Base-by-base conservation (phyloP, 257 asterid species). In the Rubia yunnanensis region DNA sequence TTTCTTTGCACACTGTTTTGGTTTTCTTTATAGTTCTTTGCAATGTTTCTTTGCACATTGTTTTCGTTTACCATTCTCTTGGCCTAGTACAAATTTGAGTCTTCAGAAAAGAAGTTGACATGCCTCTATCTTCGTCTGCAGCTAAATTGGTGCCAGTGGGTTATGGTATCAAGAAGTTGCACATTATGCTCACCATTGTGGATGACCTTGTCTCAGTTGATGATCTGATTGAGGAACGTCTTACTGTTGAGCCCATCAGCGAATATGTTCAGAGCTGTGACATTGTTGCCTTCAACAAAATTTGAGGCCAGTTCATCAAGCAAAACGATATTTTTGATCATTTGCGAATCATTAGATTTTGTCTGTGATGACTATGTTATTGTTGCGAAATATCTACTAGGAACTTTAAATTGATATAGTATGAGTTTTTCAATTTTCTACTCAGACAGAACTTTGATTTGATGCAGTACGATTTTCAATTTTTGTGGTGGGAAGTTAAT, bases 201-300 rank as follows among this genome's bases (percentile, higher is more conserved):
- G 98, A 91, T 62, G 98, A 91, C 31, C 86, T 91, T 32, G 98
- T 91, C 73, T 88, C 94, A 0, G 96, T 91, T 17, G 98, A 88
- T 64, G 68, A 36, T 48, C 74, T 81, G 69, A 79, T 82, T 9
- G 87, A 79, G 71, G 86, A 81, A 23, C 63, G 14, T 1, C 87
- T 82, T 52, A 79, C 84, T 0, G 84, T 31, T 10, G 87, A 79
- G 72, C 87, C 87, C 0, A 55, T 70, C 73, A 79, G 53, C 10
- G 87, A 82, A 41, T 68, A 70, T 20, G 80, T 82, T 38, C 87
- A 82, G 44, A 82, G 87, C 64, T 79, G 87, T 39, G 87, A 82
- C 58, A 82, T 82, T 35, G 87, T 79, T 64, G 87, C 87, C 57
- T 82, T 82, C 78, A 82, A 82, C 84, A 82, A 79, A 63, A 82